These are phyloP conservation scores for Huntiella bhutanensis DNA, from an alignment of 2,329 filamentous ascomycete genomes.

Conservation along the genomic window DNA sequence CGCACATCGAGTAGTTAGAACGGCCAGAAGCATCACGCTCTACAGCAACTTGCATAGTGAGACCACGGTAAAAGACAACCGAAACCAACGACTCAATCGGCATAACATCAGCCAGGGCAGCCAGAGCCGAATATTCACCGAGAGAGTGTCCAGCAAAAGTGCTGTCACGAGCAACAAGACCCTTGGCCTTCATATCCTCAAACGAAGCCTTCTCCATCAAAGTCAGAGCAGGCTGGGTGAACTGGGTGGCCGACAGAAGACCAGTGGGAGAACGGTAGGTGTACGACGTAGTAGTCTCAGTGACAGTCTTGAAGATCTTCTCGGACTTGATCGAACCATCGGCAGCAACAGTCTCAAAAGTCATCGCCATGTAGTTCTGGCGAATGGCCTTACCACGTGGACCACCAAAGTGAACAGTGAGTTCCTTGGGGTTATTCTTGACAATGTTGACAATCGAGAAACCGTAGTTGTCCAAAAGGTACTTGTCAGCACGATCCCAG, in stretches of 20 bases:
- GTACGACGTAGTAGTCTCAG: slow-evolving; percentile 83
- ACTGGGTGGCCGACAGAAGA: slow-evolving; percentile 89
- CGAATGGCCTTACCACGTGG: slow-evolving; percentile 93
- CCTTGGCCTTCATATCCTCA: slow-evolving; percentile 96
- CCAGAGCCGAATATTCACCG: slow-evolving; percentile 93
- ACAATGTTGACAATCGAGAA: slow-evolving; percentile 98
- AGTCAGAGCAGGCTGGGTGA: slow-evolving; percentile 91
- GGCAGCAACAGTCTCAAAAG: slow-evolving; percentile 87
- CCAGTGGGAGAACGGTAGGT: slow-evolving; percentile 92
- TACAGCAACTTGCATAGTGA: slow-evolving; percentile 98
- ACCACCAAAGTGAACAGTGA: slow-evolving; percentile 95
- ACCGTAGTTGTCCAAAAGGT: slow-evolving; percentile 96
- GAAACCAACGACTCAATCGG: slow-evolving; percentile 98
- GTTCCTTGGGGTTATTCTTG: slow-evolving; percentile 97
- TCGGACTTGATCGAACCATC: slow-evolving; percentile 93
- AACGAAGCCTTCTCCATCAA: slow-evolving; percentile 99
- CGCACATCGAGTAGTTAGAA: slow-evolving; percentile 98
- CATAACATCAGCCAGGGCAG: slow-evolving; percentile 93
- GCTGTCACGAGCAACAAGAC: slow-evolving; percentile 86
- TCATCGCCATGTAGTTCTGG: slow-evolving; percentile 99
- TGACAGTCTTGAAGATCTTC: slow-evolving; percentile 97
- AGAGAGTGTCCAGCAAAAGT: slow-evolving; percentile 96
- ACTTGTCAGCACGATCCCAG: slow-evolving; percentile 93
- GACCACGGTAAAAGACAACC: slow-evolving; percentile 94
- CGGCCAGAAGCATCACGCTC: slow-evolving; percentile 84